Percentiles rank a stretch among this genome's conserved stretches.
Conservation (phyloP, 2,329 filamentous ascomycete species). For the Alternaria atra region DNA sequence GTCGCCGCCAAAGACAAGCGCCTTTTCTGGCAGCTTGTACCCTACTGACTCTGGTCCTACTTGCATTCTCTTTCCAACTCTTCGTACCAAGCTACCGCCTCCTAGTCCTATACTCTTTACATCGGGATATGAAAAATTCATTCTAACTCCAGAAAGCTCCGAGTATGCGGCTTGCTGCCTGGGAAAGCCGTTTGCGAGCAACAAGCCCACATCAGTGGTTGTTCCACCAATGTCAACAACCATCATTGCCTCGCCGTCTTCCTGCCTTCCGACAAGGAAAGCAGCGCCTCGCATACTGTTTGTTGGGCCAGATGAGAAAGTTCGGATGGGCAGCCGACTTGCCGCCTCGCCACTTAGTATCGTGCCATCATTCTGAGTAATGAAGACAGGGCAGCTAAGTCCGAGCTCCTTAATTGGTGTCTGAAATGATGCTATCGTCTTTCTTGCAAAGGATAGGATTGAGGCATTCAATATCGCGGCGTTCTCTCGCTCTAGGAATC, state of each 20-base stretch:
- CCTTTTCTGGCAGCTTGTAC: constrained; percentile 63
- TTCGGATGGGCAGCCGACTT: constrained; percentile 59
- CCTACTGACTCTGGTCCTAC: constrained; percentile 71
- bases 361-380: constrained; percentile 64
- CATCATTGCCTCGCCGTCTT: constrained; percentile 60
- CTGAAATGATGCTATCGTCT: constrained; percentile 58
- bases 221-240: constrained; percentile 74
- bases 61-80: constrained; percentile 50
- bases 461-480: constrained; percentile 62
- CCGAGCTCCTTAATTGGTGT: constrained; percentile 57
- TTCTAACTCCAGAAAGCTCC: constrained; percentile 68
- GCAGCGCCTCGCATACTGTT: constrained; percentile 64
- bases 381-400: constrained; percentile 59
- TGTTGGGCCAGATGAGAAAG: constrained; percentile 62
- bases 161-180: constrained; percentile 70
- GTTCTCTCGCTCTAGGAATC: constrained; percentile 62
- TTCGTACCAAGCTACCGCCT: constrained; percentile 65
- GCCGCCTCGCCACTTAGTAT: constrained; percentile 59
- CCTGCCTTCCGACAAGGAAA: constrained; percentile 47
- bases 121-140: constrained; percentile 65
- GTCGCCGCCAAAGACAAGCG: constrained; percentile 65
- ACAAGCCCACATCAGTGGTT: constrained; percentile 69
- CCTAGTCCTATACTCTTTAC: constrained; percentile 68
- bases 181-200: constrained; percentile 70
- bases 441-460: constrained; percentile 57